Evolutionary conservation across 2,329 filamentous ascomycete genomes (phyloP), one percentile per base, ranked within the genome.

Genomic region (Pseudocercospora cruenta): DNA sequence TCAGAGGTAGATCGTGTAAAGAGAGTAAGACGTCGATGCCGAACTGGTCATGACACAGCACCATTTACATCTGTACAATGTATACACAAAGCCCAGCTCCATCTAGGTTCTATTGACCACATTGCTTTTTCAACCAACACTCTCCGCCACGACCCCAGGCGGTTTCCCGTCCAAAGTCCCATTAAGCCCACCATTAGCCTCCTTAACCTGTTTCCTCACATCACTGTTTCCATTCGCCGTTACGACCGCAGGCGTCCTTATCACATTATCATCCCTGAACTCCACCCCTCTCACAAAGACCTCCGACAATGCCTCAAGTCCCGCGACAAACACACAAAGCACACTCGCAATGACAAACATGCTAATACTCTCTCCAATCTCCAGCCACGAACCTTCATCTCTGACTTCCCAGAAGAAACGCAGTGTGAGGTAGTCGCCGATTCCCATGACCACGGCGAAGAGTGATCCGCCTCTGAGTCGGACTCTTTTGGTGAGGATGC

Each of bases 331-430:
- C 8, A 96, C 89, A 72, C 93, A 95, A 53, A 98, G 77, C 72
- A 92, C 78, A 78, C 93, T 97, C 19, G 93, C 94, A 80, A 99
- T 98, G 67, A 89, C 88, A 79, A 98, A 99, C 78, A 98, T 94
- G 75, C 88, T 96, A 71, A 99, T 99, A 3, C 93, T 97, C 28
- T 93, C 96, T 33, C 95, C 95, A 76, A 99, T 99, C 77, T 99
- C 95, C 66, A 99, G 81, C 95, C 95, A 99, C 22, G 91, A 95
- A 0, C 95, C 95, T 77, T 99, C 95, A 73, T 99, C 95, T 74
- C 91, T 91, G 54, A 99, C 95, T 73, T 97, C 92, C 88, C 92
- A 99, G 81, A 99, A 99, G 83, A 99, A 99, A 74, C 95, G 92
- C 60, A 99, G 84, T 3, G 95, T 98, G 77, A 98, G 85, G 58